Evolutionary conservation across 179 eudicot genomes (phyloP).

Genomic region (Heliamphora pulchella): DNA sequence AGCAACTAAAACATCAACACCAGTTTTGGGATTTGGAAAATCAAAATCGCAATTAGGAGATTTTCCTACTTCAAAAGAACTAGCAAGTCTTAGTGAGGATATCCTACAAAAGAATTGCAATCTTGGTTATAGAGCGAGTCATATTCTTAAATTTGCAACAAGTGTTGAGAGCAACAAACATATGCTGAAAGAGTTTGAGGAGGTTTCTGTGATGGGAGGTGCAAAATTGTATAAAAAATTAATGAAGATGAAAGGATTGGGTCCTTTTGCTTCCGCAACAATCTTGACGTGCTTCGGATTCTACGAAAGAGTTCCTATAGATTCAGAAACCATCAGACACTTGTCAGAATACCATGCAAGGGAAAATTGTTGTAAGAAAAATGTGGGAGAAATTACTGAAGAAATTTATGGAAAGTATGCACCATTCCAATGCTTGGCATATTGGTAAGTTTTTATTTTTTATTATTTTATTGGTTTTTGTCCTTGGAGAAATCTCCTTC

Average conservation of each 20-base stretch:
- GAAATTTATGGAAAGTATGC: constrained; percentile 23
- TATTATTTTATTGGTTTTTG: neutral
- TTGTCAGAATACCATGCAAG: constrained; percentile 16
- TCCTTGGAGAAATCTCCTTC: neutral
- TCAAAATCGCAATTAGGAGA: constrained; percentile 6
- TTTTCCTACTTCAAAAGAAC: constrained; percentile 37
- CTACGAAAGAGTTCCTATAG: constrained; percentile 32
- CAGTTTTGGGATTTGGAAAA: no score
- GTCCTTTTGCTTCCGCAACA: constrained; percentile 31
- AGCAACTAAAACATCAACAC: neutral
- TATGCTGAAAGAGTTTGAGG: neutral
- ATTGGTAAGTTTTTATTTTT: constrained; percentile 14
- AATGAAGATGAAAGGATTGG: constrained; percentile 27
- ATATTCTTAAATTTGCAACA: constrained; percentile 19
- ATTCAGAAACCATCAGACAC: constrained; percentile 38
- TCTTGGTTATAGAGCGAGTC: constrained; percentile 33
- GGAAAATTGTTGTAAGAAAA: neutral
- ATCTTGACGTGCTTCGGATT: constrained; percentile 41
- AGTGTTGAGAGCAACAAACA: constrained; percentile 18
- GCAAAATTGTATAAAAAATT: constrained; percentile 7
- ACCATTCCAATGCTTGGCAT: constrained; percentile 28
- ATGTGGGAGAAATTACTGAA: neutral
- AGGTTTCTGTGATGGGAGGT: no score
- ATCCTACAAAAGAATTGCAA: constrained; percentile 16
- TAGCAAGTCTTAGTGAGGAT: constrained; percentile 15